Percentiles rank a stretch among this genome's conserved stretches.
Evolutionary conservation across 2,329 filamentous ascomycete genomes (phyloP).

Genomic region (Aphanoascus verrucosus): DNA sequence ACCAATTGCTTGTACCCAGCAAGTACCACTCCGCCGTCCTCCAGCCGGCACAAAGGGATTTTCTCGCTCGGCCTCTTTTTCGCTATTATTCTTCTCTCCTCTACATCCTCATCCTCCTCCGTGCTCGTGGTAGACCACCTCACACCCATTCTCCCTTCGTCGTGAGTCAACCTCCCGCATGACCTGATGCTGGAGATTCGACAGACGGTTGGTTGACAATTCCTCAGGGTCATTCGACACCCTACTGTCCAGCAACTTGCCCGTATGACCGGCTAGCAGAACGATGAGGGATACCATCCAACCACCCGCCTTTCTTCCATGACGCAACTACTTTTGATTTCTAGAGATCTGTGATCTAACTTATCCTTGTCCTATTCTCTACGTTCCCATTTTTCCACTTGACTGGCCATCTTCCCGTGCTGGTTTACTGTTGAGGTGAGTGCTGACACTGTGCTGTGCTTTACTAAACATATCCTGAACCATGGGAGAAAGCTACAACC

Average conservation of each 20-base stretch:
- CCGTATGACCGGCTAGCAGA: not conserved
- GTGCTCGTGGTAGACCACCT: not conserved
- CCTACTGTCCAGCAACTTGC: too few species aligned
- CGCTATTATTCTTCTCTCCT: not conserved
- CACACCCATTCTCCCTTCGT: not conserved
- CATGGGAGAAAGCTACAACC: slow-evolving; percentile 1
- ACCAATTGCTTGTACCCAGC: not conserved
- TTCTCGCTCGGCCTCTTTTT: not conserved
- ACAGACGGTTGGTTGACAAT: slow-evolving; percentile 1
- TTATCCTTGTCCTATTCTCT: not conserved
- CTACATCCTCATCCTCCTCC: not conserved
- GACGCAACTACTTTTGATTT: not conserved
- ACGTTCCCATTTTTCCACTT: not conserved
- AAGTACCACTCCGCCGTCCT: not conserved
- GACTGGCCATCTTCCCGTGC: not conserved
- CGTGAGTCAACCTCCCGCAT: not conserved
- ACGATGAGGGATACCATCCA: not conserved
- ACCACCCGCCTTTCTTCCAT: not conserved
- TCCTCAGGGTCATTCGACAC: slow-evolving; percentile 1
- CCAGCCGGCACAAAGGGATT: not conserved
- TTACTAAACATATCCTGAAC: not conserved
- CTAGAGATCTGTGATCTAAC: slow-evolving; percentile 5
- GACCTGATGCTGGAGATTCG: not conserved
- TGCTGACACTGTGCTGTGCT: too few species aligned
- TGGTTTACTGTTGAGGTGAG: not conserved